These are phyloP conservation scores for Capsella rubella DNA, from an alignment of 441 rosid genomes.

Conservation along the genomic window DNA sequence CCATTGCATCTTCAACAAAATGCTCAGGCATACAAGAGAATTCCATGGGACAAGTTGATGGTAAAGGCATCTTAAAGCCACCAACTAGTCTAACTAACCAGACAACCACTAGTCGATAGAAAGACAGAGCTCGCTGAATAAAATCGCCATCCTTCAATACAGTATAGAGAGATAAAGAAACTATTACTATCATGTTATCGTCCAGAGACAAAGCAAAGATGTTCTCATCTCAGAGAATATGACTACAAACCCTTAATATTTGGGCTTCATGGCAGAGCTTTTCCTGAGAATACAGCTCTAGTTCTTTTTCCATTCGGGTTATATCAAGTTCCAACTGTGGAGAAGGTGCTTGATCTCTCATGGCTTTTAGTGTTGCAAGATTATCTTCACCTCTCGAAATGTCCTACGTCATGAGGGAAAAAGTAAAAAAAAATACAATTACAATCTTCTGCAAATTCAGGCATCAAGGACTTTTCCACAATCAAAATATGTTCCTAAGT, in stretches of 20 bases:
- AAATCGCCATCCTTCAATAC: slow-evolving; percentile 72
- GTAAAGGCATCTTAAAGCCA: slow-evolving; percentile 97
- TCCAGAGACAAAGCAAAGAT: slow-evolving; percentile 17
- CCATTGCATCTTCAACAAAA: slow-evolving; percentile 99
- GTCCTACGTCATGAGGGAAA: slow-evolving; percentile 55
- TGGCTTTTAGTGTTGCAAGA: slow-evolving; percentile 69
- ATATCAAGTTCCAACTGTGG: slow-evolving; percentile 73
- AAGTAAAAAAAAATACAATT: slow-evolving; percentile 13
- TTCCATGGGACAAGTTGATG: slow-evolving; percentile 83
- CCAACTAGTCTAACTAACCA: slow-evolving; percentile 95
- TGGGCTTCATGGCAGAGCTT: slow-evolving; percentile 96
- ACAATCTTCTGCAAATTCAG: slow-evolving; percentile 30
- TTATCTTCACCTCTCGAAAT: slow-evolving; percentile 87
- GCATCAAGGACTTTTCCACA: slow-evolving; percentile 24
- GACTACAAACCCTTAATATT: slow-evolving; percentile 76
- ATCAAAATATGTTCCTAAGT: slow-evolving; percentile 12
- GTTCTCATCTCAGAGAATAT: slow-evolving; percentile 27
- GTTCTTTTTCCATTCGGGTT: slow-evolving; percentile 77
- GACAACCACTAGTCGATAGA: slow-evolving; percentile 86
- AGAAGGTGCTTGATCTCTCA: slow-evolving; percentile 77
- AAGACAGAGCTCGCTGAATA: slow-evolving; percentile 84
- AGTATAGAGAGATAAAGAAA: slow-evolving; percentile 24
- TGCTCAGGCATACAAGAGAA: slow-evolving; percentile 99
- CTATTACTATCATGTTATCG: slow-evolving; percentile 25
- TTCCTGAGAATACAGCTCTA: slow-evolving; percentile 85